Percentiles rank a stretch among this genome's conserved stretches.
These are phyloP conservation scores for Globisporangium sylvaticum DNA, from an alignment of 352 stramenopile species.

Conservation along the genomic window DNA sequence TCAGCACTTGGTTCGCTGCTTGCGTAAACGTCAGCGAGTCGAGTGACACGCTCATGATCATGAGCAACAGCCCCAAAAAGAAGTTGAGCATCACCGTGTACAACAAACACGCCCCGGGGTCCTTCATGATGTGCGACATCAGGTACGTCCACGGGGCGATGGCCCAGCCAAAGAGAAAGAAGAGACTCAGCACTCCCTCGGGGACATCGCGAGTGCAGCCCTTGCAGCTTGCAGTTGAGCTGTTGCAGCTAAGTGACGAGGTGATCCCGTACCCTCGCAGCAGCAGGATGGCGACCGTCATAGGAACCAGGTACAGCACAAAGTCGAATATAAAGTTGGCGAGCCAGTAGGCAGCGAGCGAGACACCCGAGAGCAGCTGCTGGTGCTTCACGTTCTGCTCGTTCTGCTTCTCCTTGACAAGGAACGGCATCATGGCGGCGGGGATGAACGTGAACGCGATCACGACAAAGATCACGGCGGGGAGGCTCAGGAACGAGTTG, in stretches of 20 bases:
- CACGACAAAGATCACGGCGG: slow-evolving; percentile 85
- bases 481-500: slow-evolving; percentile 58
- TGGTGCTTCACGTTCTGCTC: slow-evolving; percentile 95
- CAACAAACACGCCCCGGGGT: slow-evolving; percentile 42
- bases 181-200: slow-evolving; percentile 46
- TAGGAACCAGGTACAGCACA: slow-evolving; percentile 86
- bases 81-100: slow-evolving; percentile 79
- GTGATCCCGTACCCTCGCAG: slow-evolving; percentile 48
- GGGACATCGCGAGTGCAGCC: slow-evolving; percentile 44
- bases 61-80: slow-evolving; percentile 46
- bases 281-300: slow-evolving; percentile 45
- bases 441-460: slow-evolving; percentile 93
- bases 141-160: slow-evolving; percentile 64
- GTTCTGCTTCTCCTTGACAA: slow-evolving; percentile 94
- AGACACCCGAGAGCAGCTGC: slow-evolving; percentile 94
- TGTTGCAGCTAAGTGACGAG: slow-evolving; percentile 33
- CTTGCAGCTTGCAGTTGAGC: slow-evolving; percentile 20
- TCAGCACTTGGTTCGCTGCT: slow-evolving; percentile 36
- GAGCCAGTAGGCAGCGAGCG: slow-evolving; percentile 93
- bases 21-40: slow-evolving; percentile 41
- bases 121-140: slow-evolving; percentile 58
- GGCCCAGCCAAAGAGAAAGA: slow-evolving; percentile 56
- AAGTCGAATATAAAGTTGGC: slow-evolving; percentile 94
- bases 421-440: slow-evolving; percentile 91
- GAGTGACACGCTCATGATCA: slow-evolving; percentile 59